Conservation (phyloP, 2,329 filamentous ascomycete genomes). For the Paraphoma chrysanthemicola region DNA sequence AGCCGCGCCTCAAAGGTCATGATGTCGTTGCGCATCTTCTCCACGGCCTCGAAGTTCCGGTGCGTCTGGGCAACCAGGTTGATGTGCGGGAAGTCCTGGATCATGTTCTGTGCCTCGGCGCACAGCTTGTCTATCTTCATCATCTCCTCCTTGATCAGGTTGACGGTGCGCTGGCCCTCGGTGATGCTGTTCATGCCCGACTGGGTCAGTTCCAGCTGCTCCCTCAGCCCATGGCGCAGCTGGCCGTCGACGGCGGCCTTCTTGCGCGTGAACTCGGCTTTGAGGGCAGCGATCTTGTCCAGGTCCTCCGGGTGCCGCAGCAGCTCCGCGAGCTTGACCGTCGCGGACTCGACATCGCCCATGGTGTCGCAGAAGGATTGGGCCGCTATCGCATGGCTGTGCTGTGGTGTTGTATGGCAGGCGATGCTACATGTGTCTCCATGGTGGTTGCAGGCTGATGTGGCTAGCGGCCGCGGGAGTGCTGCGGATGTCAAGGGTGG, state of each 20-base stretch:
- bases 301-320: conserved; percentile 95
- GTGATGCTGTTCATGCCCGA: conserved; percentile 87
- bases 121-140: conserved; percentile 98
- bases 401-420: background rate
- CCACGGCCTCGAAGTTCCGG: conserved; percentile 91
- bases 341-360: conserved; percentile 67
- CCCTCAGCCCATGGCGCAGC: conserved; percentile 83
- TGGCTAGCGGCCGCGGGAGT: background rate
- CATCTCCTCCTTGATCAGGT: conserved; percentile 96
- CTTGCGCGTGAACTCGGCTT: conserved; percentile 92
- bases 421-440: background rate
- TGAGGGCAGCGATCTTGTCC: conserved; percentile 90
- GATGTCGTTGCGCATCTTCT: conserved; percentile 90
- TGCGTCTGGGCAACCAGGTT: conserved; percentile 93
- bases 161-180: conserved; percentile 90
- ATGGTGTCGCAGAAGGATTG: conserved; percentile 47
- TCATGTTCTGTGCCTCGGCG: conserved; percentile 96
- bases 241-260: conserved; percentile 91
- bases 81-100: conserved; percentile 93
- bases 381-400: conserved; percentile 22
- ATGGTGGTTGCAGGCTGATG: background rate
- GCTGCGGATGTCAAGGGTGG: background rate
- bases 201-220: conserved; percentile 94
- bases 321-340: conserved; percentile 87
- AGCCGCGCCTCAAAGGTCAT: conserved; percentile 85